phyloP scores from a whole-genome alignment of 345 rosid species.

The Barbarea vulgaris region DNA sequence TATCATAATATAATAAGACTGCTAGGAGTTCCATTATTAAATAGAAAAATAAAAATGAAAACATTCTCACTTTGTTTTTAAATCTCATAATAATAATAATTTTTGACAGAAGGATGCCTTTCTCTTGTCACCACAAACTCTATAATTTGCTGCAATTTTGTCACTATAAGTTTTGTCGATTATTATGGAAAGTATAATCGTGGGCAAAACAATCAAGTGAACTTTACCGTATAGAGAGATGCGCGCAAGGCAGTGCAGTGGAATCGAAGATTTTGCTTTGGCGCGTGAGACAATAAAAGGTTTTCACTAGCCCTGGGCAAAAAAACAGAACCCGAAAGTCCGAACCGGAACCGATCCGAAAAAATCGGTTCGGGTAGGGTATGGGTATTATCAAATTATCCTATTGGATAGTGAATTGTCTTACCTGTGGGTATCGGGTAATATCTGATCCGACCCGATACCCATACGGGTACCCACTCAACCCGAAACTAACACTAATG shows the following conservation, averaged over 20 bases:
- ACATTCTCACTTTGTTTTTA: neutral
- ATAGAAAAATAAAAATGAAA: neutral
- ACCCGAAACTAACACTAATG: too few species aligned
- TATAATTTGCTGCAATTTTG: neutral
- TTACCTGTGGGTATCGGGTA: too few species aligned
- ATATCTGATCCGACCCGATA: too few species aligned
- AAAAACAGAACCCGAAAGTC: too few species aligned
- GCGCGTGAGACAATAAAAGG: neutral
- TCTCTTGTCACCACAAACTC: neutral
- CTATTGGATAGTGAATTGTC: too few species aligned
- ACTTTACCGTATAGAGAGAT: neutral
- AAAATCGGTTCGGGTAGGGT: too few species aligned
- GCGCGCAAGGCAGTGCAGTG: neutral
- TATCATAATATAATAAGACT: neutral
- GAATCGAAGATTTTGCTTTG: neutral
- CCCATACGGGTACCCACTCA: too few species aligned
- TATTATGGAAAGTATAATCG: conserved; percentile 1
- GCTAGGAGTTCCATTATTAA: neutral
- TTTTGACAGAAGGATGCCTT: neutral
- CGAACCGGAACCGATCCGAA: too few species aligned
- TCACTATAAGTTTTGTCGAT: neutral
- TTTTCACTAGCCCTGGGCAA: too few species aligned
- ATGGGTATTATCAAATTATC: too few species aligned
- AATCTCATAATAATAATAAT: neutral
- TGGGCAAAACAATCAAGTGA: neutral